Conservation (phyloP, 2,329 filamentous ascomycete genomes). For the Bipolaris oryzae region DNA sequence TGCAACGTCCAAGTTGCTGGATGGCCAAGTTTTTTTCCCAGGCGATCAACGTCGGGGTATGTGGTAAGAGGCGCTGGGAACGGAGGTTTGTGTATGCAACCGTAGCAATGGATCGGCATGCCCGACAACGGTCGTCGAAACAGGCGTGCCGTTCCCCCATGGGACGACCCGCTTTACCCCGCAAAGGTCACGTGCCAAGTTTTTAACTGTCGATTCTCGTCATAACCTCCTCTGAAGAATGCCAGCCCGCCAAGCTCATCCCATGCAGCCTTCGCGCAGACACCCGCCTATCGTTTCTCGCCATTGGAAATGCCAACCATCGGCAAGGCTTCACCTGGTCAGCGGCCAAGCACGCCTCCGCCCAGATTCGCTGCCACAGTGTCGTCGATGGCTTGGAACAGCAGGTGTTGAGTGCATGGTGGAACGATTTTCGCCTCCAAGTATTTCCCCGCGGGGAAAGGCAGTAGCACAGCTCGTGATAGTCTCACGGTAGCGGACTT, state of each 20-base stretch:
- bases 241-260: conserved; percentile 17
- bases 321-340: conserved; percentile 26
- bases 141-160: conserved; percentile 5
- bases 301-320: conserved; percentile 17
- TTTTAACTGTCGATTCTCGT: conserved; percentile 12
- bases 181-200: conserved; percentile 16
- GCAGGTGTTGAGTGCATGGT: conserved; percentile 20
- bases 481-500: conserved; percentile 16
- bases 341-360: conserved; percentile 24
- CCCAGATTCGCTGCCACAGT: conserved; percentile 25
- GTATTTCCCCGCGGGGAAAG: conserved; percentile 23
- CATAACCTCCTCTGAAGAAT: conserved; percentile 6
- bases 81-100: neutral
- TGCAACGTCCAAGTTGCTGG: too few species aligned
- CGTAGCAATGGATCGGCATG: neutral
- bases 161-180: conserved; percentile 18
- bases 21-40: neutral
- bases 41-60: neutral
- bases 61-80: neutral
- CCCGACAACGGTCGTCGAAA: neutral
- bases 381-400: conserved; percentile 19
- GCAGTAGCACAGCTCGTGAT: conserved; percentile 12
- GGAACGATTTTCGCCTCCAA: conserved; percentile 20
- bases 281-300: conserved; percentile 17
- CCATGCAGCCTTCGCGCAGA: conserved; percentile 12